Base-by-base conservation (phyloP, 768 basidiomycete genomes). In the Russula olivacea region DNA sequence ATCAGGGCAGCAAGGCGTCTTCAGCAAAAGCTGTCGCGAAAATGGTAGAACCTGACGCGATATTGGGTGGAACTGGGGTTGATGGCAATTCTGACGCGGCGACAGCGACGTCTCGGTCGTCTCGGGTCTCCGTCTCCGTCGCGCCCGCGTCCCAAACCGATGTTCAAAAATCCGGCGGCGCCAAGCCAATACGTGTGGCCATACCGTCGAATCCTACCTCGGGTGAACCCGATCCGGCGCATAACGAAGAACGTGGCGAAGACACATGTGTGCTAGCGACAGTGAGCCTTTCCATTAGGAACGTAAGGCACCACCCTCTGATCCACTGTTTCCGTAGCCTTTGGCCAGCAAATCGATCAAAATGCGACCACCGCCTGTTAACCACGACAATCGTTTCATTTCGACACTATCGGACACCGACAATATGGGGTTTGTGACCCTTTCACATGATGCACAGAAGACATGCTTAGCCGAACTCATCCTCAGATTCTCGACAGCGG, bases 71-170 rank as follows among this genome's bases (percentile, higher is more conserved):
- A 41, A 38, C 30, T 40, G 30, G 28, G 47, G 19, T 23, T 11
- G 12, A 40, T 14, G 45, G 25, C 14, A 54, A 36, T 45, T 12
- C 21, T 19, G 30, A 40, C 8, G 25, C 25, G 6, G 43, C 36
- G 28, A 54, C 21, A 23, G 3, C 57, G 41, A 23, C 36, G 45
- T 28, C 21, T 12, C 38, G 2, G 12, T 30, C 23, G 23, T 55
- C 55, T 45, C 45, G 36, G 12, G 36, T 36, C 36, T 36, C 58
- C 30, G 30, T 30, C 28, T 4, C 28, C 63, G 17, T 50, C 58
- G 17, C 63, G 58, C 21, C 63, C 53, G 17, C 63, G 63, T 9
- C 63, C 58, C 6, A 64, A 64, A 15, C 63, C 63, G 30, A 64
- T 59, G 32, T 64, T 59, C 53, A 59, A 64, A 28, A 49, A 55